Base-by-base conservation (phyloP, 805 yeast species). In the Kazachstania viticola region DNA sequence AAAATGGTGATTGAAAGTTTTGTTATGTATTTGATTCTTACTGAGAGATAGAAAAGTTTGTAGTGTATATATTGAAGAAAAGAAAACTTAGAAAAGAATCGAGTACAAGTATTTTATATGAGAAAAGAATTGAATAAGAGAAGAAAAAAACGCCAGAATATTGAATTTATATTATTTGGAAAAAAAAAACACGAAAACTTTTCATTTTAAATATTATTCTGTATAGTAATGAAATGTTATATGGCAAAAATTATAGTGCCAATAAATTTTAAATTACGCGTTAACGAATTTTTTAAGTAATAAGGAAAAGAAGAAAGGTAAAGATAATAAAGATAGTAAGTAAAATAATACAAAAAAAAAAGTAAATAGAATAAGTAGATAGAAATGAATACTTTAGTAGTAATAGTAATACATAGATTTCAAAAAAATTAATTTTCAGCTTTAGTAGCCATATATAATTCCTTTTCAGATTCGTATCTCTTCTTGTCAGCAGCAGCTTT, bases 401-500 rank as follows among this genome's bases (percentile, higher is more conserved):
- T n/a, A n/a, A n/a, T n/a, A n/a, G n/a, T n/a, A n/a, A n/a, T n/a
- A n/a, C n/a, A n/a, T n/a, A n/a, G n/a, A n/a, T 9, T 14, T 9
- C 6, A 14, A 9, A 17, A 26, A 7, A 7, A 19, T 30, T n/a
- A n/a, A n/a, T n/a, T n/a, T 36, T 33, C 42, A 25, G 44, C 49
- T 15, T 45, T 45, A 49, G 64, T 66, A 52, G 55, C 69, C 38
- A 71, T 69, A 56, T 82, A 83, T 54, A 77, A 85, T 48, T 88
- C 93, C 73, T 88, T 88, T 67, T 84, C 94, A 52, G 79, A 74
- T 67, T 88, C 96, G 64, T 91, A 91, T 68, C 98, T 81, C 72
- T 87, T 83, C 75, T 91, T 91, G 69, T 91, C 98, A 48, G 81
- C 79, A 45, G 76, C 91, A 48, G 97, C 97, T 69, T 84, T 81